Conservation (phyloP, 257 asterid species). For the Lithospermum erythrorhizon region DNA sequence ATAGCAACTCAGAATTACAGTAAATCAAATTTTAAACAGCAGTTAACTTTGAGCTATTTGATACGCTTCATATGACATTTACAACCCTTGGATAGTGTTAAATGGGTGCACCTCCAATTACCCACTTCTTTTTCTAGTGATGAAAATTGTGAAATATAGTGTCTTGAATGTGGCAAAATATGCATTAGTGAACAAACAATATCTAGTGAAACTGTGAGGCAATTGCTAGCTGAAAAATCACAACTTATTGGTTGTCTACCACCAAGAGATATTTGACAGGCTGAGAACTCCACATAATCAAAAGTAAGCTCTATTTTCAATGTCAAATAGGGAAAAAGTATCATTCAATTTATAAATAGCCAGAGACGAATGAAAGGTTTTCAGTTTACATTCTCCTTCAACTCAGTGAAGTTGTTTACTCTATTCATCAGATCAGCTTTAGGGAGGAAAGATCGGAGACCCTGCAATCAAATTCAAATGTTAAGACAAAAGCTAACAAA, state of each 20-base stretch:
- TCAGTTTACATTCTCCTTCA: constrained; percentile 64
- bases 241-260: not conserved
- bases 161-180: too few relatives aligned
- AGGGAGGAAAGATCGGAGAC: constrained; percentile 88
- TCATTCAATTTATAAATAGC: not conserved
- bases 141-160: too few relatives aligned
- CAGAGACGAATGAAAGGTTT: not conserved
- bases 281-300: not conserved
- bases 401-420: constrained; percentile 59
- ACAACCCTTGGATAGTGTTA: too few relatives aligned
- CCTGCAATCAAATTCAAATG: constrained; percentile 41
- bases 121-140: too few relatives aligned
- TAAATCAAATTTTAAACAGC: too few relatives aligned
- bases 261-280: not conserved
- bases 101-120: too few relatives aligned
- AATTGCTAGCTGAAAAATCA: not conserved
- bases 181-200: too few relatives aligned
- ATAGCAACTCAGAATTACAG: too few relatives aligned
- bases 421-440: constrained; percentile 82
- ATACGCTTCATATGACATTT: too few relatives aligned
- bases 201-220: not conserved
- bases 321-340: not conserved
- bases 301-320: too few relatives aligned
- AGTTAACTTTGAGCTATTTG: too few relatives aligned
- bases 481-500: not conserved